Evolutionary conservation across 805 yeast genomes (phyloP).

Genomic region (Metschnikowia picachoensis): DNA sequence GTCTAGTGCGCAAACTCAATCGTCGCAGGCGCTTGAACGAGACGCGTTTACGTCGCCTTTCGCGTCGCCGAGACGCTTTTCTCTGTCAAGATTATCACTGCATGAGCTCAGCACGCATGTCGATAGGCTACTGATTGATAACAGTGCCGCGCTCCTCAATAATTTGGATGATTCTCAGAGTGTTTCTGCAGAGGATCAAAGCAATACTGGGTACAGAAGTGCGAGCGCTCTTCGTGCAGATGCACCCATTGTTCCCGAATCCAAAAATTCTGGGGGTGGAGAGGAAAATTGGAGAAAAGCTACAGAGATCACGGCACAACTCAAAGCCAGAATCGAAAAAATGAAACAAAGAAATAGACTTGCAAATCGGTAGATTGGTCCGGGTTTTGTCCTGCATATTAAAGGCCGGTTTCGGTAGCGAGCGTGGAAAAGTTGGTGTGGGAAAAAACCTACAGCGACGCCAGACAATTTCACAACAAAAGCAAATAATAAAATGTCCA

Average conservation of each 20-base stretch:
- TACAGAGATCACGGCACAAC: slow-evolving; percentile 81
- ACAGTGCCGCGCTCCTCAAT: slow-evolving; percentile 5
- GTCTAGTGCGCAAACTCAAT: slow-evolving; percentile 12
- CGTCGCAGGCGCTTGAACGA: slow-evolving; percentile 3
- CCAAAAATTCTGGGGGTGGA: slow-evolving; percentile 16
- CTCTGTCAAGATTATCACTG: slow-evolving; percentile 22
- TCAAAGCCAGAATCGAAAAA: slow-evolving; percentile 82
- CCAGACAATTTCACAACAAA: background rate
- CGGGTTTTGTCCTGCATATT: slow-evolving; percentile 8
- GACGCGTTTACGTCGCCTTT: slow-evolving; percentile 13
- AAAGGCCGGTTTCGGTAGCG: slow-evolving; percentile 8
- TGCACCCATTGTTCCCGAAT: too few species aligned
- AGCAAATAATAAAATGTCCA: slow-evolving; percentile 8
- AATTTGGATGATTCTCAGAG: background rate
- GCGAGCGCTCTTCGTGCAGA: too few species aligned
- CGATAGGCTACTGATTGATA: slow-evolving; percentile 38
- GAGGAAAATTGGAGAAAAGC: slow-evolving; percentile 86
- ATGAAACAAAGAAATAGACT: slow-evolving; percentile 64
- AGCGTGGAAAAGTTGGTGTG: slow-evolving; percentile 3
- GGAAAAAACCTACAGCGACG: background rate
- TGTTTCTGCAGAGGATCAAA: background rate
- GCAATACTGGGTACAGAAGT: background rate
- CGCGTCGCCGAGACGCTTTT: slow-evolving; percentile 13
- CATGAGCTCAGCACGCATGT: slow-evolving; percentile 40
- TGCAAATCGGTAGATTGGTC: background rate